Base-by-base conservation (phyloP, 2,329 filamentous ascomycete species). In the Arthrobotrys iridis region DNA sequence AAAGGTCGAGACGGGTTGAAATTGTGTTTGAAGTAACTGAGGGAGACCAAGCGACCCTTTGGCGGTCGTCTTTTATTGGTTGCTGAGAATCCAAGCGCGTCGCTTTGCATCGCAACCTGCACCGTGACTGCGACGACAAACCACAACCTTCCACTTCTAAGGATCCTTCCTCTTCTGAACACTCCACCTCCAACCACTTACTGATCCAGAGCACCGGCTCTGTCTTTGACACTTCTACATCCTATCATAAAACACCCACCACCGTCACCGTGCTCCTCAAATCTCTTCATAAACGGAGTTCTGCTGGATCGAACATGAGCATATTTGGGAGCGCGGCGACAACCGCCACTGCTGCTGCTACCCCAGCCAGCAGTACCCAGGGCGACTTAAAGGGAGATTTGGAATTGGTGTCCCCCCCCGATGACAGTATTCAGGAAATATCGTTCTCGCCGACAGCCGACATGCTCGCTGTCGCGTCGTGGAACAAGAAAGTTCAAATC, bases 401-500 rank as follows among this genome's bases (percentile, higher is more conserved):
- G 64, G 87, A 90, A 63, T 85, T 99, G 66, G 87, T 85, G 74
- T 87, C 90, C 77, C 91, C 91, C 11, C 95, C 95, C 20, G 90
- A 92, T 79, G 95, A 99, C 83, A 92, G 91, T 82, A 91, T 98
- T 80, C 93, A 93, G 35, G 92, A 93, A 81, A 86, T 99, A 74
- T 85, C 88, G 55, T 99, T 97, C 84, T 93, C 91, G 11, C 88
- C 90, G 0, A 86, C 86, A 62, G 87, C 84, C 78, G 93, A 98
- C 80, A 91, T 96, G 81, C 86, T 99, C 15, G 93, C 94, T 22
- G 92, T 97, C 35, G 86, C 93, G 52, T 97, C 93, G 79, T 99
- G 95, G 95, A 95, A 99, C 84, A 96, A 96, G 85, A 96, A 97
- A 82, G 93, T 98, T 77, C 91, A 93, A 81, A 94, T 99, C 81